Evolutionary conservation across 352 stramenopile species (phyloP), one percentile per base, ranked within the genome.

Genomic region (Globisporangium heterothallicum): DNA sequence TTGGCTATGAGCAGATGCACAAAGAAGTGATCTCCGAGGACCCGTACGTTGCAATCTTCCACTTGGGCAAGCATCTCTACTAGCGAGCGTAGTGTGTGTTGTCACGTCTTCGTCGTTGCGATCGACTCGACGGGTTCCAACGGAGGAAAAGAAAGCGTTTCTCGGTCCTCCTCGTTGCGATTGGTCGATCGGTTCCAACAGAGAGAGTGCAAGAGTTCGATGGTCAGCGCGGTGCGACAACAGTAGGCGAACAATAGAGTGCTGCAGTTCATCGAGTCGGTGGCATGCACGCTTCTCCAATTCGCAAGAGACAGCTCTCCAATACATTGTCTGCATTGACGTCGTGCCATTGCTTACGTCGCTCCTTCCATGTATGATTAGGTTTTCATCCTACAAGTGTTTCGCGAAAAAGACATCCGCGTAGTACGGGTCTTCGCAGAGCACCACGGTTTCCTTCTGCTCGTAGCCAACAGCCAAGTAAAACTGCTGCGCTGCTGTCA

Each of bases 1-100:
- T 73, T n/a, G 70, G 67, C 7, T 77, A 66, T 46, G 43, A 56
- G 26, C 43, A 70, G 18, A 38, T 49, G 4, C 43, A 63, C 16
- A 68, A 35, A 26, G 48, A 48, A 21, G 55, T 65, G 35, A 59
- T 76, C 25, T 70, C 66, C 0, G 49, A 70, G 19, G 54, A 72
- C 7, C 69, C 66, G 18, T 55, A 57, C 21, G 35, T 79, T 16
- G 58, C 63, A 29, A 53, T 62, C 22, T 70, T 70, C 50, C 42
- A 72, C 36, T 53, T 74, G 6, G 46, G 51, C 42, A 79, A 79
- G 61, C 26, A 63, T n/a, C 53, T 76, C 16, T 46, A 57, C n/a
- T 18, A 30, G 52, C 18, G n/a, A 38, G 32, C 32, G 32, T 38
- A 8, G 6, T 18, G 14, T n/a, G 6, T n/a, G n/a, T n/a, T n/a